These are phyloP conservation scores for Trichosporon asahii DNA, from an alignment of 1,284 basidiomycete species.

Conservation along the genomic window DNA sequence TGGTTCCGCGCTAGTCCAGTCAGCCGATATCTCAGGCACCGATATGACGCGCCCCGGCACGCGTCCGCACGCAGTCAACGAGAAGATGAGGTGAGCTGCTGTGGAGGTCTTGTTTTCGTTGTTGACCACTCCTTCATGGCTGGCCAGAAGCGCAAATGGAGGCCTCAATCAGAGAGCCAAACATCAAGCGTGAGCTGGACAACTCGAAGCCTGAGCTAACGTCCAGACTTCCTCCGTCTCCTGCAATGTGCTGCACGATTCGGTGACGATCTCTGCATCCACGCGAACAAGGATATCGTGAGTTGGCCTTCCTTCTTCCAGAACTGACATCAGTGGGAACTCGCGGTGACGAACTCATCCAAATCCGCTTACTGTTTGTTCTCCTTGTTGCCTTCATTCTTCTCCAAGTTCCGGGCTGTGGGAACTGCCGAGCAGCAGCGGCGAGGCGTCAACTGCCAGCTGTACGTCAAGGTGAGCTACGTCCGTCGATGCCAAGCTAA, in stretches of 20 bases:
- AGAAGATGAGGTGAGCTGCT: not conserved
- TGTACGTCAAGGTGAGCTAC: conserved; percentile 46
- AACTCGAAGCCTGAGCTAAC: conserved; percentile 54
- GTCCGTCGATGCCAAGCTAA: not conserved
- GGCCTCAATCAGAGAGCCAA: conserved; percentile 36
- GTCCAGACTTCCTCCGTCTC: conserved; percentile 46
- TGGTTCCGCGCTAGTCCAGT: conserved; percentile 5
- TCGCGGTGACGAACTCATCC: conserved; percentile 46
- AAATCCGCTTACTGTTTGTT: conserved; percentile 49
- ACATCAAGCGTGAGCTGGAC: conserved; percentile 32
- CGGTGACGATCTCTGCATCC: conserved; percentile 50
- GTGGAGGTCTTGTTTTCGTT: not conserved
- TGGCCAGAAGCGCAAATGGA: conserved; percentile 27
- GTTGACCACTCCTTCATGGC: not conserved
- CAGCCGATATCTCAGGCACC: conserved; percentile 5
- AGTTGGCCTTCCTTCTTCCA: not conserved
- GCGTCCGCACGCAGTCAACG: not conserved
- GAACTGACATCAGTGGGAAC: conserved; percentile 38
- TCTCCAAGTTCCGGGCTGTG: conserved; percentile 35
- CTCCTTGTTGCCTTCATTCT: conserved; percentile 43
- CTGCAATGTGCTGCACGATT: conserved; percentile 49
- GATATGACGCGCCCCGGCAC: not conserved
- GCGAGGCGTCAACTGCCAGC: conserved; percentile 44
- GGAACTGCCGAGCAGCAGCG: conserved; percentile 30
- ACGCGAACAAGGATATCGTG: conserved; percentile 40